phyloP scores from a whole-genome alignment of 2,329 filamentous ascomycete genomes.

The Cordyceps sp. region DNA sequence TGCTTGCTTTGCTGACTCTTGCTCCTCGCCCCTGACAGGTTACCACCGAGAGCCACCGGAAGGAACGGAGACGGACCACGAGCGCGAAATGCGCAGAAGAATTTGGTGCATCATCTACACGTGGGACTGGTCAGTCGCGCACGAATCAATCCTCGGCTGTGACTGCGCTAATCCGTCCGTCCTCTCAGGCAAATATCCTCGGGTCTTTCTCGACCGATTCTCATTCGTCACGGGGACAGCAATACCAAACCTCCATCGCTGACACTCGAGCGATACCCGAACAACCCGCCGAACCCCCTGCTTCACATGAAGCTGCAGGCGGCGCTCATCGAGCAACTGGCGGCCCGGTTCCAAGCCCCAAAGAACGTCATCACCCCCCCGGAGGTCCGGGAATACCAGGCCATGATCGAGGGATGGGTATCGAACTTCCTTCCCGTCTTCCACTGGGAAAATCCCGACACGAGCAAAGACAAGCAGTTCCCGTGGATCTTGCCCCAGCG shows the following conservation, averaged over 20 bases:
- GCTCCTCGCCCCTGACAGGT: slow-evolving; percentile 3
- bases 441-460: slow-evolving; percentile 20
- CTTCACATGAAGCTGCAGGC: slow-evolving; percentile 15
- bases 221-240: slow-evolving; percentile 14
- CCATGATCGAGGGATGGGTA: slow-evolving; percentile 22
- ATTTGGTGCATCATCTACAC: slow-evolving; percentile 16
- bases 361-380: slow-evolving; percentile 10
- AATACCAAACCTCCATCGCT: slow-evolving; percentile 11
- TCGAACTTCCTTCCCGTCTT: slow-evolving; percentile 23
- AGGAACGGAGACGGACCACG: slow-evolving; percentile 10
- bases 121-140: slow-evolving; percentile 15
- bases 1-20: background rate
- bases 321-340: slow-evolving; percentile 8
- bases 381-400: slow-evolving; percentile 11
- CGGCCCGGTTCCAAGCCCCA: slow-evolving; percentile 9
- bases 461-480: slow-evolving; percentile 19
- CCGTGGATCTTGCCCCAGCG: slow-evolving; percentile 27
- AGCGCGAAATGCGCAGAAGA: slow-evolving; percentile 14
- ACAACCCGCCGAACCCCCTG: slow-evolving; percentile 10
- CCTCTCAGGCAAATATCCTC: slow-evolving; percentile 15
- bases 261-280: slow-evolving; percentile 8
- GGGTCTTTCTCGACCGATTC: slow-evolving; percentile 12
- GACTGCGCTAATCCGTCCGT: background rate
- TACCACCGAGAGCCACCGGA: slow-evolving; percentile 8
- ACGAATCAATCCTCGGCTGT: no score